phyloP scores from a whole-genome alignment of 2,329 filamentous ascomycete genomes.

The Shiraia sp. region DNA sequence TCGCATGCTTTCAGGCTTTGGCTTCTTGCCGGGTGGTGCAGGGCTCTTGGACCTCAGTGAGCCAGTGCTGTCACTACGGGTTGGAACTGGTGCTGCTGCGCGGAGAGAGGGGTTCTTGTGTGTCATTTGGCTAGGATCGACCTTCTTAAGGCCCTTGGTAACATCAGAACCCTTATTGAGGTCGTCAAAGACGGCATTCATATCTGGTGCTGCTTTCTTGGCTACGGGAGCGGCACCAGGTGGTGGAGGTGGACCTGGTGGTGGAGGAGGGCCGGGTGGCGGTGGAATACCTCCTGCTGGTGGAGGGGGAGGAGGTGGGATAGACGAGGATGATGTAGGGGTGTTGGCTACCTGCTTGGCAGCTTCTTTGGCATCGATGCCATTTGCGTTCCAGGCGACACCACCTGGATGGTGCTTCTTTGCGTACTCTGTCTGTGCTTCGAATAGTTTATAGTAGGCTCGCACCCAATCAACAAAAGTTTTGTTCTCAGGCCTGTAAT shows the following conservation, averaged over 20 bases:
- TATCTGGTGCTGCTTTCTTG: slow-evolving; percentile 60
- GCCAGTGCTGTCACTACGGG: slow-evolving; percentile 56
- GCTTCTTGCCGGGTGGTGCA: slow-evolving; percentile 71
- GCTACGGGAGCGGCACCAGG: slow-evolving; percentile 55
- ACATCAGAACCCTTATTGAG: slow-evolving; percentile 88
- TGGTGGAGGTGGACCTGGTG: slow-evolving; percentile 50
- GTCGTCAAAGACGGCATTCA: slow-evolving; percentile 88
- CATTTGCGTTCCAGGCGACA: slow-evolving; percentile 84
- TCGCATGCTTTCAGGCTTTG: slow-evolving; percentile 55
- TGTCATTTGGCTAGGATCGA: slow-evolving; percentile 95
- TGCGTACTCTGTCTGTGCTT: slow-evolving; percentile 79
- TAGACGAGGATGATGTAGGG: slow-evolving; percentile 61
- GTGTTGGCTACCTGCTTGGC: slow-evolving; percentile 61
- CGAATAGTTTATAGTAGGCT: slow-evolving; percentile 89
- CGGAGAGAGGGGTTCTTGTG: slow-evolving; percentile 95
- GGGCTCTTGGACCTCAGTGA: slow-evolving; percentile 75
- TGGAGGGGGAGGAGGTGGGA: slow-evolving; percentile 67
- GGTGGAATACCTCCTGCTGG: slow-evolving; percentile 62
- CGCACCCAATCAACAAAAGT: slow-evolving; percentile 84
- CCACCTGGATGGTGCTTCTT: slow-evolving; percentile 81
- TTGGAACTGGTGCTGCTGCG: slow-evolving; percentile 69
- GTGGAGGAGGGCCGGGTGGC: slow-evolving; percentile 67
- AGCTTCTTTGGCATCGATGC: slow-evolving; percentile 71
- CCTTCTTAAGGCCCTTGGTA: slow-evolving; percentile 86
- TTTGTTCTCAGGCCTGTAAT: slow-evolving; percentile 63